Percentiles rank a stretch among this genome's conserved stretches.
Evolutionary conservation across 176 grass and related monocot species (phyloP).

Genomic region (Juncus effusus): DNA sequence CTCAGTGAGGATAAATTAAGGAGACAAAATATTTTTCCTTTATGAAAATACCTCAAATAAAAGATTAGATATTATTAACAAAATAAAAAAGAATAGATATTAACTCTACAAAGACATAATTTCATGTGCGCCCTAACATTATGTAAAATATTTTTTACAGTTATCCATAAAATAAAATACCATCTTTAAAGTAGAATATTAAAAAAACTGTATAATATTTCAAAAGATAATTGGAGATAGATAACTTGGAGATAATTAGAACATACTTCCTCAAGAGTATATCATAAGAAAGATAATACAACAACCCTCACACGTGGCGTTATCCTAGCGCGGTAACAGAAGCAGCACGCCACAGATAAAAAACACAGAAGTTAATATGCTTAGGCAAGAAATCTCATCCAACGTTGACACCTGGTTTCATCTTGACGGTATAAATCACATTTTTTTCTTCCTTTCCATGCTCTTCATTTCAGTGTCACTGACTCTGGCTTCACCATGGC

Average conservation of each 20-base stretch:
- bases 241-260: neutral
- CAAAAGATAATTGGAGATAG: neutral
- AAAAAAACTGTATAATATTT: neutral
- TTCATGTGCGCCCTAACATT: too few relatives aligned
- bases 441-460: constrained; percentile 4
- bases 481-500: neutral
- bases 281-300: neutral
- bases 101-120: too few relatives aligned
- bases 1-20: too few relatives aligned
- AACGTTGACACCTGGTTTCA: constrained; percentile 3
- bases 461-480: neutral
- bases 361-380: neutral
- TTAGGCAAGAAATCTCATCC: neutral
- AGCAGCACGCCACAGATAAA: neutral
- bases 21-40: too few relatives aligned
- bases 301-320: constrained; percentile 5
- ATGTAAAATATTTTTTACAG: neutral
- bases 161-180: neutral
- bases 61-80: too few relatives aligned
- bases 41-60: too few relatives aligned
- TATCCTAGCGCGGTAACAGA: constrained; percentile 5
- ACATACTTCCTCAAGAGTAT: neutral
- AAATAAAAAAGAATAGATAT: too few relatives aligned
- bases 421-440: neutral
- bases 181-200: neutral